A percentile compares a stretch with the other conserved stretches of the same genome.
Conservation (phyloP, 768 basidiomycete genomes). For the Hydnum rufescens region DNA sequence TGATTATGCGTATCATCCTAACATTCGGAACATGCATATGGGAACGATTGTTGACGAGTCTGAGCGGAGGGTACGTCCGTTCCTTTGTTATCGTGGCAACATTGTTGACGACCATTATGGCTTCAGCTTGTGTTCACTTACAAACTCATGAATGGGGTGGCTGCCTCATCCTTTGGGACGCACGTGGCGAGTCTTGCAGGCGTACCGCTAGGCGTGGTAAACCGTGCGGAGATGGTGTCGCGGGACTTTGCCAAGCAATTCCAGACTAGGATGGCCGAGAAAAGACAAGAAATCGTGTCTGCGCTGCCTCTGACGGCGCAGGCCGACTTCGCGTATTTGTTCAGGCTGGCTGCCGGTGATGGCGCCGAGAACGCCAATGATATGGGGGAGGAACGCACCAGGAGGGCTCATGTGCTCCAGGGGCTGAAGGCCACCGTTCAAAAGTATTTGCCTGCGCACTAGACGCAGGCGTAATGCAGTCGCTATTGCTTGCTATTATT, state of each 20-base stretch:
- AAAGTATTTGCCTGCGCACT: not conserved
- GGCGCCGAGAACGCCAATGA: not conserved
- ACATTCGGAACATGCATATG: slow-evolving; percentile 93
- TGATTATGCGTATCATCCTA: slow-evolving; percentile 81
- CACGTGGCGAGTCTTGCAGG: slow-evolving; percentile 93
- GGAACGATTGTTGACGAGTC: slow-evolving; percentile 83
- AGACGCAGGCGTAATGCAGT: no score
- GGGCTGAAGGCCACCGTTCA: not conserved
- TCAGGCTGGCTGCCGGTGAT: slow-evolving; percentile 13
- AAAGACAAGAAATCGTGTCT: slow-evolving; percentile 28
- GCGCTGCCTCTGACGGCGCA: slow-evolving; percentile 62
- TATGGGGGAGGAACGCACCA: no score
- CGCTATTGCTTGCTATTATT: no score
- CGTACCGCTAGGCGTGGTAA: slow-evolving; percentile 66
- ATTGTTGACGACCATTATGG: not conserved
- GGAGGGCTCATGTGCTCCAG: not conserved
- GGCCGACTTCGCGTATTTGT: slow-evolving; percentile 76
- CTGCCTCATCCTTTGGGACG: slow-evolving; percentile 76
- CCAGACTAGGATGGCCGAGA: slow-evolving; percentile 49
- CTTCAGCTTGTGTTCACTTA: slow-evolving; percentile 77
- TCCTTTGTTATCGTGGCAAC: not conserved
- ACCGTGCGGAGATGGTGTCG: slow-evolving; percentile 75
- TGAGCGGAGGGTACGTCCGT: slow-evolving; percentile 48
- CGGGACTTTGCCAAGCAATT: slow-evolving; percentile 76
- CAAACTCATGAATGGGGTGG: slow-evolving; percentile 78